Evolutionary conservation across 129 eudicot genomes (phyloP), one percentile per base, ranked within the genome.

Genomic region (Flaveria robusta): DNA sequence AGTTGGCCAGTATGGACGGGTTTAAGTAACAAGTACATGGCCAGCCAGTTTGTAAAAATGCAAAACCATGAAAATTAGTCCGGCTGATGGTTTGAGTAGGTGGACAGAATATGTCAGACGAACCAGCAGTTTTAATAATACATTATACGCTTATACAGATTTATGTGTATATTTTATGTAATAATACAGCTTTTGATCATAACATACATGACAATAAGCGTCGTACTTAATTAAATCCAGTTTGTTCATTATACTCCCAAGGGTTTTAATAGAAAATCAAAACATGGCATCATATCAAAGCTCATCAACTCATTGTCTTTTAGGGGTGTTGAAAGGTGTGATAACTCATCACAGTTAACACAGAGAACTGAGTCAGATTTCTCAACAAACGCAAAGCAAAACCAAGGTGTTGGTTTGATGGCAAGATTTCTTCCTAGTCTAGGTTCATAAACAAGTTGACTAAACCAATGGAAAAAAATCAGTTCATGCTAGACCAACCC

Each of bases 311-410:
- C 39, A 4, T 24, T 12, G 18, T 27, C 18, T 60, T 51, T 26
- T 26, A 60, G 39, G 41, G 39, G 67, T 60, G 68, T 15, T 29
- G 43, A 29, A 15, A 63, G 5, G 45, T 5, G 45, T 63, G 42
- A 29, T 7, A 27, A 63, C 19, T 63, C 43, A 63, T 63, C 7
- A 29, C 5, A 14, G 66, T 11, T 59, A 59, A 24, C 66, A 59
- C 37, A 10, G 13, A 9, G 34, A 59, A 20, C 13, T 24, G 66
- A 59, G 66, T 22, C 3, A 24, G 62, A 20, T 18, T 55, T 55
- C 62, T 55, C 26, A 55, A 55, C 62, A 19, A 55, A 55, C 2
- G 66, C 15, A 59, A 23, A 59, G 66, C 37, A 59, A 59, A 59
- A 59, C 12, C 66, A 59, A 59, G 18, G n/a, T 23, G 66, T 24